A percentile compares a stretch with the other conserved stretches of the same genome.
Evolutionary conservation across 2,329 filamentous ascomycete genomes (phyloP).

Genomic region (Trichophyton schoenleinii): DNA sequence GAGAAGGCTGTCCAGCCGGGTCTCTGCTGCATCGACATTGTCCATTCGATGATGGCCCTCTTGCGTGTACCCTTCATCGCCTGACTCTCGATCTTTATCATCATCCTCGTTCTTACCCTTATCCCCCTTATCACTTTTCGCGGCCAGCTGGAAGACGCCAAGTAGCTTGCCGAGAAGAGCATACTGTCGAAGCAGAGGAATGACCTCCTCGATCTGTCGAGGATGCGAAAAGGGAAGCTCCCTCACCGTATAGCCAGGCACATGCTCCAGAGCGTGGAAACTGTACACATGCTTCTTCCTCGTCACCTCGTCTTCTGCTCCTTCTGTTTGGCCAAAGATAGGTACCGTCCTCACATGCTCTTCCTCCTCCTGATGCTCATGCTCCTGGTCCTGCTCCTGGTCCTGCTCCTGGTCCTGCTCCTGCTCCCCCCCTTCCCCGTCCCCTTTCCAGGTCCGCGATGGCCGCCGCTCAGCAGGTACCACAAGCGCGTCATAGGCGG

Average conservation of each 20-base stretch:
- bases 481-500: constrained; percentile 29
- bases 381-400: no score
- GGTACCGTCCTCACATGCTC: constrained; percentile 7
- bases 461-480: constrained; percentile 16
- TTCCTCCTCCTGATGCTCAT: not conserved
- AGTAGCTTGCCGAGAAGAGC: constrained; percentile 30
- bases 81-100: no score
- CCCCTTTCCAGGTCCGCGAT: no score
- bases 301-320: constrained; percentile 18
- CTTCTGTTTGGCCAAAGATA: constrained; percentile 5
- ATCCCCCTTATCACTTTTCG: not conserved
- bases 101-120: constrained; percentile 3
- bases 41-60: constrained; percentile 19
- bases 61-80: not conserved
- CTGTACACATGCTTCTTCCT: constrained; percentile 31
- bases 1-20: constrained; percentile 47
- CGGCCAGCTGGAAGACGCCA: constrained; percentile 22
- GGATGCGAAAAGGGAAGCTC: constrained; percentile 36
- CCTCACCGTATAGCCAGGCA: constrained; percentile 28
- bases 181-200: constrained; percentile 36
- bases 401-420: no score
- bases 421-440: no score
- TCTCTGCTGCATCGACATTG: constrained; percentile 30
- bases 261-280: constrained; percentile 32
- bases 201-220: constrained; percentile 31